Conservation (phyloP, 2,329 filamentous ascomycete species). For the Microdochium trichocladiopsis region DNA sequence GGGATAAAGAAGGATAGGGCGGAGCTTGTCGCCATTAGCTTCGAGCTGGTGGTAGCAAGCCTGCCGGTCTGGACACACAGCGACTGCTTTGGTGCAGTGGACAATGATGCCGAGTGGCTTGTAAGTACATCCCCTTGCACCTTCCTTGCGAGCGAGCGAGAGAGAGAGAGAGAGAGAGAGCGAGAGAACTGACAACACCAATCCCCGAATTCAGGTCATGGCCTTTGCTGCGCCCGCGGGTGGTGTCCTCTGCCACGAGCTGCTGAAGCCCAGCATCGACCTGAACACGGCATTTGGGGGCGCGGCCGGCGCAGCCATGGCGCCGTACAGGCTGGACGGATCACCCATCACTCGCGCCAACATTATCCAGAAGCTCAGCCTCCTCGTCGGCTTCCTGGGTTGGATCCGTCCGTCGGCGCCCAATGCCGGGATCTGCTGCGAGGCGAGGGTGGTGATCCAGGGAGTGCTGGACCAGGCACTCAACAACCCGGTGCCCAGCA, state of each 20-base stretch:
- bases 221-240: conserved; percentile 40
- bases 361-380: conserved; percentile 43
- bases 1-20: conserved; percentile 25
- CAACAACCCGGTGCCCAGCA: conserved; percentile 23
- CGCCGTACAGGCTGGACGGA: conserved; percentile 14
- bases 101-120: conserved; percentile 42
- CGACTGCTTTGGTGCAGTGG: conserved; percentile 32
- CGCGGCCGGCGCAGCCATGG: background rate
- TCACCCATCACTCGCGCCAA: conserved; percentile 34
- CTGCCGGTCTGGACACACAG: conserved; percentile 42
- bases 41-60: conserved; percentile 38
- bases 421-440: conserved; percentile 38
- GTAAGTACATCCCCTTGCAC: conserved; percentile 17
- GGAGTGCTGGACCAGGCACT: conserved; percentile 42
- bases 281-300: background rate
- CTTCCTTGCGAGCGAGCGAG: background rate
- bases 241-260: conserved; percentile 42
- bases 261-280: conserved; percentile 29
- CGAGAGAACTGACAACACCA: too few species aligned
- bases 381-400: conserved; percentile 42
- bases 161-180: conserved; percentile 4
- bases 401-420: conserved; percentile 41
- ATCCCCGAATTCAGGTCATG: too few species aligned
- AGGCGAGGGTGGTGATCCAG: conserved; percentile 40
- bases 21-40: conserved; percentile 34